Evolutionary conservation across 768 basidiomycete species (phyloP).

Genomic region (Suillus discolor): DNA sequence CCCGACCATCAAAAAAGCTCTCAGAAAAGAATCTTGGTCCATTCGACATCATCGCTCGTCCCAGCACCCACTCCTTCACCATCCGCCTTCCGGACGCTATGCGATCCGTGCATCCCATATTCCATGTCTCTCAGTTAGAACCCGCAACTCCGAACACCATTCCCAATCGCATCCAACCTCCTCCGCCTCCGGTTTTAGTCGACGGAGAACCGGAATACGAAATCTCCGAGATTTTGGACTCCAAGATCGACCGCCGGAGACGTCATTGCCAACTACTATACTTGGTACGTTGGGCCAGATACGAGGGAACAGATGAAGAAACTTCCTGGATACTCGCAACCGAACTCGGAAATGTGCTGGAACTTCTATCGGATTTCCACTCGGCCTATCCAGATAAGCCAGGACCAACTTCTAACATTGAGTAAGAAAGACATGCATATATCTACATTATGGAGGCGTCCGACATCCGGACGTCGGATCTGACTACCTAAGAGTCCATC

Average conservation of each 20-base stretch:
- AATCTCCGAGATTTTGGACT: constrained; percentile 18
- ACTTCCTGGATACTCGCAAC: constrained; percentile 17
- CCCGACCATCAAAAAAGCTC: too few species aligned
- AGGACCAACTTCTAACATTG: neutral
- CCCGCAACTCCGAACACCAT: constrained; percentile 4
- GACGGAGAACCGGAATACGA: constrained; percentile 18
- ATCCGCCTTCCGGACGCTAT: too few species aligned
- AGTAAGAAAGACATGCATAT: too few species aligned
- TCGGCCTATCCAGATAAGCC: constrained; percentile 1
- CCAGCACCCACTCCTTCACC: too few species aligned
- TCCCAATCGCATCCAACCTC: constrained; percentile 9
- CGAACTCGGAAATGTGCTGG: constrained; percentile 1
- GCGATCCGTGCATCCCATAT: neutral
- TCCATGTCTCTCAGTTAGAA: constrained; percentile 11
- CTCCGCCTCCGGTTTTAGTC: constrained; percentile 14
- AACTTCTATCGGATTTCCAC: neutral
- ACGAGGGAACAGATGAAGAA: constrained; percentile 19
- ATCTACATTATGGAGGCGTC: too few species aligned
- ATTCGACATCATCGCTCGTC: too few species aligned
- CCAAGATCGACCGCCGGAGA: constrained; percentile 12
- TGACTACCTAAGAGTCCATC: too few species aligned
- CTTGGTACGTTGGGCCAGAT: constrained; percentile 2
- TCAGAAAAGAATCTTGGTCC: too few species aligned
- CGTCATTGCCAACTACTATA: constrained; percentile 10
- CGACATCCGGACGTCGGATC: too few species aligned